Conservation (phyloP, 2,329 filamentous ascomycete genomes). For the Scedosporium dehoogii region DNA sequence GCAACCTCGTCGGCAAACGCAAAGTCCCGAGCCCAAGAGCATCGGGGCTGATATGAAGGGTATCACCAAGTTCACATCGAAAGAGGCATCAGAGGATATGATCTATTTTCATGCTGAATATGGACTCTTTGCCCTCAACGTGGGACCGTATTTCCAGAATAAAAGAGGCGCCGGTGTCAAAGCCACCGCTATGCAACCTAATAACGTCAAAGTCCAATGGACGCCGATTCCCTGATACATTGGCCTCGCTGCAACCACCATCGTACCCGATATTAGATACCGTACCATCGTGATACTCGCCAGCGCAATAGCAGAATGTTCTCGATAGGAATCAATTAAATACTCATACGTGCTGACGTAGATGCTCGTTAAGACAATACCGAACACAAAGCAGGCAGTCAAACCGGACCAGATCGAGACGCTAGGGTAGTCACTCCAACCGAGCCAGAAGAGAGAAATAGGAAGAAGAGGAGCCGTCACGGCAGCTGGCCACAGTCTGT, state of each 20-base stretch:
- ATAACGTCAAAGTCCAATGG: conserved; percentile 29
- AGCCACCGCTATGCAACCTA: conserved; percentile 23
- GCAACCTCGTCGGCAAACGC: too few relatives aligned
- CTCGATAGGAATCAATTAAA: conserved; percentile 46
- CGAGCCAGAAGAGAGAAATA: conserved; percentile 47
- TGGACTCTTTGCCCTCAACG: not conserved
- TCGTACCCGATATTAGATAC: conserved; percentile 25
- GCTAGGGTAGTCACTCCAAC: conserved; percentile 34
- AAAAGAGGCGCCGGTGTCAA: conserved; percentile 24
- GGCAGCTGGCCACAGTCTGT: conserved; percentile 43
- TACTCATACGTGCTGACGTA: conserved; percentile 46
- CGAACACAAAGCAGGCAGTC: conserved; percentile 39
- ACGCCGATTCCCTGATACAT: conserved; percentile 28
- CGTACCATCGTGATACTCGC: conserved; percentile 21
- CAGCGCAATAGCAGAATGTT: conserved; percentile 31
- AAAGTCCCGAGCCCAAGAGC: too few relatives aligned
- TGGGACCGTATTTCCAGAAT: conserved; percentile 21
- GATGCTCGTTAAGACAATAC: conserved; percentile 36
- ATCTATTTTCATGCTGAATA: not conserved
- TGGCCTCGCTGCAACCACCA: conserved; percentile 26
- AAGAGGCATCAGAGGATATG: too few relatives aligned
- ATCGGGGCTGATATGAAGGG: too few relatives aligned
- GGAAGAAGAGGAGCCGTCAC: conserved; percentile 38
- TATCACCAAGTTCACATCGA: too few relatives aligned
- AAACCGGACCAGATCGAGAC: conserved; percentile 41